Percentiles rank a stretch among this genome's conserved stretches.
phyloP scores from a whole-genome alignment of 208 protist species.

The Naegleria gruberi region DNA sequence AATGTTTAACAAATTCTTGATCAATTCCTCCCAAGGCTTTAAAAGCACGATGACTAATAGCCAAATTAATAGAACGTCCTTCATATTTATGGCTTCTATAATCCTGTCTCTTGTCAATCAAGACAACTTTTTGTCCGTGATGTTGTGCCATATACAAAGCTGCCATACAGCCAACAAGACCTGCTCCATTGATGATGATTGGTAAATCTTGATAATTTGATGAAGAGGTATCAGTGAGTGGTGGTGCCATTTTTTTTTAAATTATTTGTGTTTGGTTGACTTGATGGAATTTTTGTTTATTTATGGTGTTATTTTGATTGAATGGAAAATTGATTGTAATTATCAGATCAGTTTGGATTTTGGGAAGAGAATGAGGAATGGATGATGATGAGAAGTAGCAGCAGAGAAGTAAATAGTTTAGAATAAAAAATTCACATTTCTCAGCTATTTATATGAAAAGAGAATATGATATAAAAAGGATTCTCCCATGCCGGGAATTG shows the following conservation, averaged over 20 bases:
- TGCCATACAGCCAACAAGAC: neutral
- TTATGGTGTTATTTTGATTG: too few species aligned
- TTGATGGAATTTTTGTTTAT: too few species aligned
- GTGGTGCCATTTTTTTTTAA: neutral
- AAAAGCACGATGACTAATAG: slow-evolving; percentile 12
- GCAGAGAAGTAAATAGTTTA: too few species aligned
- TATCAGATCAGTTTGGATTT: too few species aligned
- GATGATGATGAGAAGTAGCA: too few species aligned
- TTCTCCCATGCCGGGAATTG: too few species aligned
- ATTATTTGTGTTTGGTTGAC: neutral
- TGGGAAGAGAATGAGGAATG: too few species aligned
- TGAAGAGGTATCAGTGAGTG: too few species aligned
- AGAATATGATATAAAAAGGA: too few species aligned
- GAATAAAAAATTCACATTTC: too few species aligned
- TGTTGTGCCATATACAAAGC: slow-evolving; percentile 3
- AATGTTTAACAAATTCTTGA: neutral
- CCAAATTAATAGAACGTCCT: slow-evolving; percentile 26
- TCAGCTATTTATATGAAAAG: too few species aligned
- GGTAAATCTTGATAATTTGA: neutral
- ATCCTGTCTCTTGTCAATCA: slow-evolving; percentile 14
- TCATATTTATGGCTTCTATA: neutral
- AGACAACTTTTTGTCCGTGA: neutral
- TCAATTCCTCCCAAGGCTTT: neutral
- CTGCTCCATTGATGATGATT: neutral
- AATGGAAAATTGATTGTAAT: too few species aligned